Evolutionary conservation across 768 basidiomycete genomes (phyloP), one percentile per base, ranked within the genome.

Genomic region (Tricholoma furcatifolium): DNA sequence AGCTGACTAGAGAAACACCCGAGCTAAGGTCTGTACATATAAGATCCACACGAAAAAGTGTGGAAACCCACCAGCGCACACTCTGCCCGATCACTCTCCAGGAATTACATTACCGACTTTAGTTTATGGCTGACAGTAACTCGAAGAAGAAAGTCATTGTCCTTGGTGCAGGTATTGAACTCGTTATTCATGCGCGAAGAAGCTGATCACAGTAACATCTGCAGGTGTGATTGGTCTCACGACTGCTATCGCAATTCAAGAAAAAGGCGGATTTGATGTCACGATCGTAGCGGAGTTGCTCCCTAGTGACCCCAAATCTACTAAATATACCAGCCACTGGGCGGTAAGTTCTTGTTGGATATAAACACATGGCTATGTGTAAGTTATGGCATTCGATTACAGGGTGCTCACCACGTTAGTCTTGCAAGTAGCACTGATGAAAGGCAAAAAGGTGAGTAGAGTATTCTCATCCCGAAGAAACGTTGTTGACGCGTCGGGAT

Each of bases 391-490:
- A 3, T 15, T 31, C 21, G 34, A 14, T 17, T 31, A 24, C 40
- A 93, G 91, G 91, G 90, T 21, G 91, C 88, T 1, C 88, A 91
- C 58, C 85, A 89, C 74, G 84, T 91, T 55, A 85, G 80, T 42
- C 66, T 74, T 15, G 79, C 80, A 1, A 50, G 42, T 11, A 74
- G 67, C 8, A 67, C 70, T 9, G 80, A 84, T 54, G 61, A 53
- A 5, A 71, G 74, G 30, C 76, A 83, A 60, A 78, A 75, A 63
- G 73, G 88, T 84, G 51, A 47, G 62, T 48, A 14, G n/a, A 15
- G 27, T 6, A 38, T 12, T 43, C 23, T 14, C 17, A 10, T n/a
- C n/a, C 18, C 21, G 12, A 17, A 3, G 24, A 27, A 3, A 18
- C 9, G 32, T 9, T 6, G 9, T 30, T 32, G 35, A 21, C 31